These are phyloP conservation scores for Starmerella apicola DNA, from an alignment of 805 yeast genomes.

Conservation along the genomic window DNA sequence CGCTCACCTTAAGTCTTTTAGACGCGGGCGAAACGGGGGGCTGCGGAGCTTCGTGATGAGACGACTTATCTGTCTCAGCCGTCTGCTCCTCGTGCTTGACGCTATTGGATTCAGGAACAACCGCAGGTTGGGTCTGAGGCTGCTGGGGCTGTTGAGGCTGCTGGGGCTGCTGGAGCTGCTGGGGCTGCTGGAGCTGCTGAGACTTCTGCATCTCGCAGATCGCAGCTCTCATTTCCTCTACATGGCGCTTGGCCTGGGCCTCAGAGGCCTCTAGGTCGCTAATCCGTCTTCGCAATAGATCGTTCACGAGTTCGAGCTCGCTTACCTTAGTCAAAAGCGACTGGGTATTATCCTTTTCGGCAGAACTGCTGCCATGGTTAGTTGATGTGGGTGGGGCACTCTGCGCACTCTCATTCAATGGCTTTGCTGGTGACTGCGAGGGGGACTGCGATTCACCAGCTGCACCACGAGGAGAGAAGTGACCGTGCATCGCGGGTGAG, in stretches of 20 bases:
- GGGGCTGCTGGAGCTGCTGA: too few relatives aligned
- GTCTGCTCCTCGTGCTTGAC: too few relatives aligned
- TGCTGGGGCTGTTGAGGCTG: too few relatives aligned
- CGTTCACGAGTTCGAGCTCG: constrained; percentile 84
- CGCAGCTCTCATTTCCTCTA: constrained; percentile 11
- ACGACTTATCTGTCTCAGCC: too few relatives aligned
- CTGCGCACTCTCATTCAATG: background rate
- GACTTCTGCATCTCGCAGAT: too few relatives aligned
- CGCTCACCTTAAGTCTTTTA: constrained; percentile 16
- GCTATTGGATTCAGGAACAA: too few relatives aligned
- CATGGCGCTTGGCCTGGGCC: constrained; percentile 24
- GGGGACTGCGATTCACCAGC: background rate
- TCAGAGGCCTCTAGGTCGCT: constrained; percentile 55
- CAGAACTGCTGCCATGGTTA: background rate
- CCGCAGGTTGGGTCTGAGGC: too few relatives aligned
- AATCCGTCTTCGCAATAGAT: constrained; percentile 70
- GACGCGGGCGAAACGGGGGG: constrained; percentile 1
- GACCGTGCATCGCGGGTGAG: too few relatives aligned
- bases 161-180: too few relatives aligned
- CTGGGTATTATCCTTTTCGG: constrained; percentile 18
- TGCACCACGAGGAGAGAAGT: background rate
- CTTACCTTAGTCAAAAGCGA: constrained; percentile 62
- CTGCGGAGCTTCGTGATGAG: background rate
- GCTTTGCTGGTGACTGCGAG: background rate
- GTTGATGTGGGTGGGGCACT: background rate